A percentile compares a stretch with the other conserved stretches of the same genome.
Conservation (phyloP, 1,139 yeast genomes). For the Hyphopichia fennica region DNA sequence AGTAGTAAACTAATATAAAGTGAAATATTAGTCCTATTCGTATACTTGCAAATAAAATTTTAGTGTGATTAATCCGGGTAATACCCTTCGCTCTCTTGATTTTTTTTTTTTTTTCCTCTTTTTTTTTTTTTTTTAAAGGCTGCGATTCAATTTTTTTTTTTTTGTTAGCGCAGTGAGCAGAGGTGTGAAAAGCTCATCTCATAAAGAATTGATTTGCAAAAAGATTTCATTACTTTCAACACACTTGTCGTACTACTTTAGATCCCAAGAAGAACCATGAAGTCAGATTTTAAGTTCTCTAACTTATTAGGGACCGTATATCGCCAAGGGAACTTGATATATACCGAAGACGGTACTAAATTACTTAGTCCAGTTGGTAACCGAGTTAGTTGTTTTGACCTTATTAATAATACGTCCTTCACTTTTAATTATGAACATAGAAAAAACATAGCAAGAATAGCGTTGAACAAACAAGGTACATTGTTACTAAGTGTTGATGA, state of each 20-base stretch:
- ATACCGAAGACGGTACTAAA: constrained; percentile 81
- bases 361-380: constrained; percentile 93
- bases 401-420: constrained; percentile 79
- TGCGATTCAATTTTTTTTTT: neutral
- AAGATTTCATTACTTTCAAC: neutral
- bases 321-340: constrained; percentile 85
- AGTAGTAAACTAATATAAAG: neutral
- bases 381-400: constrained; percentile 84
- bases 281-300: constrained; percentile 61
- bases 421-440: constrained; percentile 94
- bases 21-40: neutral
- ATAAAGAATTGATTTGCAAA: neutral
- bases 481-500: constrained; percentile 82
- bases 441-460: constrained; percentile 75
- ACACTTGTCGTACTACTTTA: no score
- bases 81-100: neutral
- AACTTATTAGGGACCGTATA: constrained; percentile 94
- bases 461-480: constrained; percentile 80
- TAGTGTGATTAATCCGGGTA: constrained; percentile 4
- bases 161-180: constrained; percentile 1
- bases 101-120: constrained; percentile 3
- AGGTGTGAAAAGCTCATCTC: constrained; percentile 11
- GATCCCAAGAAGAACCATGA: constrained; percentile 23
- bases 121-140: neutral
- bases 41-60: neutral